phyloP scores from a whole-genome alignment of 1,284 basidiomycete genomes.

The Cryptococcus amylolentus region DNA sequence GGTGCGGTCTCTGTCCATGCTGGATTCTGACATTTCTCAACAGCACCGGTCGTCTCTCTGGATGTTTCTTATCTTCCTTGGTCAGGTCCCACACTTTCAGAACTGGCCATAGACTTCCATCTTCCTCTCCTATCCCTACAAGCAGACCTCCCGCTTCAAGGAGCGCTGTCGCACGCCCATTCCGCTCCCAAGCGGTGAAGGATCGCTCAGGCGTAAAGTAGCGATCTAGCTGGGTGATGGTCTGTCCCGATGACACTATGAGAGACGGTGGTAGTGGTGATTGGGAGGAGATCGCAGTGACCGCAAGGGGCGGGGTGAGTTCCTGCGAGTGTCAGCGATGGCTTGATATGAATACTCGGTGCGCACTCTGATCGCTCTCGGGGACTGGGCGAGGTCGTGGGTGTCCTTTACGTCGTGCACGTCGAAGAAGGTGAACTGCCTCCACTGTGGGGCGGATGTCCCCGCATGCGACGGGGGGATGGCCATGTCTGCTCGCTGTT shows the following conservation, averaged over 20 bases:
- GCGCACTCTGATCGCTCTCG: conserved; percentile 70
- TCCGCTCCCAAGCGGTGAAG: conserved; percentile 72
- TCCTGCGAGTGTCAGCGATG: conserved; percentile 11
- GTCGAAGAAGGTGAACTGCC: conserved; percentile 63
- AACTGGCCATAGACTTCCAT: conserved; percentile 65
- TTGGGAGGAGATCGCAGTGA: conserved; percentile 32
- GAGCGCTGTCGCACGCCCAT: conserved; percentile 50
- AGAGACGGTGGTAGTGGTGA: conserved; percentile 38
- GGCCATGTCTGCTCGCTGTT: conserved; percentile 1
- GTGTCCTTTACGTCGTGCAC: conserved; percentile 67
- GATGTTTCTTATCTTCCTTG: conserved; percentile 63
- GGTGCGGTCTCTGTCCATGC: conserved; percentile 71
- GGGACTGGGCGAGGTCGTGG: conserved; percentile 69
- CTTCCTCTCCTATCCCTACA: conserved; percentile 83
- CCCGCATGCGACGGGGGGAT: conserved; percentile 7
- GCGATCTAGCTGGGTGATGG: conserved; percentile 56
- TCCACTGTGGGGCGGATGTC: conserved; percentile 54
- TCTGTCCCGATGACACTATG: conserved; percentile 36
- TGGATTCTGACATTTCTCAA: conserved; percentile 69
- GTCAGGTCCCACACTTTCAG: conserved; percentile 87
- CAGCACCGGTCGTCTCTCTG: conserved; percentile 56
- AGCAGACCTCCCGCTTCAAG: conserved; percentile 71
- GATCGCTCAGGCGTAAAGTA: conserved; percentile 68
- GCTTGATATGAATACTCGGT: neutral
- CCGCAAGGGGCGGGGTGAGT: conserved; percentile 30